A percentile compares a stretch with the other conserved stretches of the same genome.
Evolutionary conservation across 306 rosid species (phyloP).

Genomic region (Inga oerstediana): DNA sequence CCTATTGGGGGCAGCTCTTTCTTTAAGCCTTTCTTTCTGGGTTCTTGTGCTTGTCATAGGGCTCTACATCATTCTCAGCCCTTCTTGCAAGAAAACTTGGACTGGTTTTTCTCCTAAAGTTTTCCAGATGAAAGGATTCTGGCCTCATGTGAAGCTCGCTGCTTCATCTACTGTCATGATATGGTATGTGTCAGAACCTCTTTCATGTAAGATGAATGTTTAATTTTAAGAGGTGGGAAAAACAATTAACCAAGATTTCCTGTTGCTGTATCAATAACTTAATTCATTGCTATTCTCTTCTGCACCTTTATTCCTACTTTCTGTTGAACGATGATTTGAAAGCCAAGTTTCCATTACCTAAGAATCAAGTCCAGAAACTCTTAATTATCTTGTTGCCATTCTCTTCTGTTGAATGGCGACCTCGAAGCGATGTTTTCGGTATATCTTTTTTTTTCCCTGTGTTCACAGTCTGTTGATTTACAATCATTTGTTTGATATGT

Average conservation of each 20-base stretch:
- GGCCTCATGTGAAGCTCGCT: conserved; percentile 62
- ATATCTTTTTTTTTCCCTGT: neutral
- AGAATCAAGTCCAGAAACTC: no score
- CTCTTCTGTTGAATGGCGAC: no score
- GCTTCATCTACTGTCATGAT: conserved; percentile 40
- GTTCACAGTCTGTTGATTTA: neutral
- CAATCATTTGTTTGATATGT: neutral
- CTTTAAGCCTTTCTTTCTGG: conserved; percentile 57
- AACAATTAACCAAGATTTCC: neutral
- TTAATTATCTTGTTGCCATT: no score
- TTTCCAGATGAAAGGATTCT: conserved; percentile 44
- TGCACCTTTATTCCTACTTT: no score
- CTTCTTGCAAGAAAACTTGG: conserved; percentile 63
- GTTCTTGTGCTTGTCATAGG: conserved; percentile 49
- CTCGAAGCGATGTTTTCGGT: no score
- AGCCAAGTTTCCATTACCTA: neutral
- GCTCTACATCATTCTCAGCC: conserved; percentile 53
- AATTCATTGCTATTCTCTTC: neutral
- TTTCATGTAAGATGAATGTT: neutral
- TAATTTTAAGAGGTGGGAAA: neutral
- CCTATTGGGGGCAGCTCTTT: conserved; percentile 53
- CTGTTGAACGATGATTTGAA: neutral
- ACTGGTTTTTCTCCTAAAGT: conserved; percentile 53
- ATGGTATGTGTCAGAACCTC: neutral
- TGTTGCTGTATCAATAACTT: neutral